Evolutionary conservation across 2,329 filamentous ascomycete species (phyloP).

Genomic region (Cytospora mali): DNA sequence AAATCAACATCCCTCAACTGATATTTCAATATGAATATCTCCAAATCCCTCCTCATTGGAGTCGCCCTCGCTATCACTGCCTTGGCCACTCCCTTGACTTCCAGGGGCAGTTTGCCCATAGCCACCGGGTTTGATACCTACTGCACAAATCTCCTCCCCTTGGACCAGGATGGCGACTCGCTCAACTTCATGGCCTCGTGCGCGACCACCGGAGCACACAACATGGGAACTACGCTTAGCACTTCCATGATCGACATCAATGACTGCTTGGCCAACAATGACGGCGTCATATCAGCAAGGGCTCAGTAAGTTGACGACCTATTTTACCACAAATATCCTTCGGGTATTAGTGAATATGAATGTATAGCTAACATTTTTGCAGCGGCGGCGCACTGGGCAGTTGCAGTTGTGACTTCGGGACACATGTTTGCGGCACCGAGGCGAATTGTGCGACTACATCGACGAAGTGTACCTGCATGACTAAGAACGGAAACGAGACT

Average conservation of each 20-base stretch:
- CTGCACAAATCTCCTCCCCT: not conserved
- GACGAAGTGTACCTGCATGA: not conserved
- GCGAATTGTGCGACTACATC: not conserved
- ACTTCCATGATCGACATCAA: constrained; percentile 4
- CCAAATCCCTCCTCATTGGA: not conserved
- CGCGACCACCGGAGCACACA: not conserved
- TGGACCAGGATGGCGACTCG: not conserved
- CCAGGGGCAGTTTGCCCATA: not conserved
- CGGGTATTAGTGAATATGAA: not conserved
- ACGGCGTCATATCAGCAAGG: not conserved
- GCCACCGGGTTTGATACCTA: not conserved
- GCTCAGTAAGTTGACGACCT: not conserved
- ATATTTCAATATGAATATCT: not conserved
- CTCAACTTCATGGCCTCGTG: not conserved
- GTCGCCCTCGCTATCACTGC: not conserved
- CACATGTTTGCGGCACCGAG: not conserved
- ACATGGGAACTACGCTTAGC: not conserved
- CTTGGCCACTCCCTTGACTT: not conserved
- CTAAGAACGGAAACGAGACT: not conserved
- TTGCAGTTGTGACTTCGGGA: constrained; percentile 1
- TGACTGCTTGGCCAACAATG: constrained; percentile 1
- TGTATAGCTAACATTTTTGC: not conserved
- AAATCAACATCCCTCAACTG: not conserved
- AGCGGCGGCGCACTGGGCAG: constrained; percentile 1
- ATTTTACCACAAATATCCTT: not conserved